Conservation (phyloP, 2,329 filamentous ascomycete species). For the Talaromyces sp. region DNA sequence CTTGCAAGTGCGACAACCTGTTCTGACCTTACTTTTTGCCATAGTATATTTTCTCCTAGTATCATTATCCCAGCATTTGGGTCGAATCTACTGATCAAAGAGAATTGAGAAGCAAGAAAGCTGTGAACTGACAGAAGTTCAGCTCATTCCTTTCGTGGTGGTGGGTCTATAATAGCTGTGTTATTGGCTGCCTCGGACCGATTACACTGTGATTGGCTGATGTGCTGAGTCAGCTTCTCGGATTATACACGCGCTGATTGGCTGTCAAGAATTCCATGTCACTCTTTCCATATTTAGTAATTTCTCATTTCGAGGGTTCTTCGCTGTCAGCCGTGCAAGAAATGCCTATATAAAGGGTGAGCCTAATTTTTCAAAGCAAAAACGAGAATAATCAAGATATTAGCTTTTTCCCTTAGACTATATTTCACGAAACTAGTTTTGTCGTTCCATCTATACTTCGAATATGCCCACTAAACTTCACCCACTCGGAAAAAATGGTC, state of each 20-base stretch:
- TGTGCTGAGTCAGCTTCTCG: background rate
- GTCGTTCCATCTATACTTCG: background rate
- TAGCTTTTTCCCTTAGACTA: too few relatives aligned
- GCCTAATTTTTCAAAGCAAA: background rate
- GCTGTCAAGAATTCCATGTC: background rate
- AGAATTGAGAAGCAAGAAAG: background rate
- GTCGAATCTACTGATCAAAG: too few relatives aligned
- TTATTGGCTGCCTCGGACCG: conserved; percentile 8
- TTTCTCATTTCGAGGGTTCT: background rate
- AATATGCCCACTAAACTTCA: conserved; percentile 11
- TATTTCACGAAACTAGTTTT: background rate
- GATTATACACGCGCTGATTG: background rate
- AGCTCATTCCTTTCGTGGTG: background rate
- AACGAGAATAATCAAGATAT: too few relatives aligned
- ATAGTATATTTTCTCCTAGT: background rate
- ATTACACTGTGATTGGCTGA: background rate
- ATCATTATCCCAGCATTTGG: background rate
- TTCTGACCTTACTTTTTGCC: conserved; percentile 8
- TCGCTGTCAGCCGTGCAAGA: background rate
- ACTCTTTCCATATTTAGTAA: conserved; percentile 1
- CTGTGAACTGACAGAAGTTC: background rate
- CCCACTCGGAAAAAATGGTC: conserved; percentile 7
- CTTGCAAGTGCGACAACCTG: conserved; percentile 16
- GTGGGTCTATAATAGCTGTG: background rate
- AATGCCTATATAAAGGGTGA: background rate